Evolutionary conservation across 2,329 filamentous ascomycete species (phyloP), one percentile per base, ranked within the genome.

Genomic region (Diaporthe amygdali): DNA sequence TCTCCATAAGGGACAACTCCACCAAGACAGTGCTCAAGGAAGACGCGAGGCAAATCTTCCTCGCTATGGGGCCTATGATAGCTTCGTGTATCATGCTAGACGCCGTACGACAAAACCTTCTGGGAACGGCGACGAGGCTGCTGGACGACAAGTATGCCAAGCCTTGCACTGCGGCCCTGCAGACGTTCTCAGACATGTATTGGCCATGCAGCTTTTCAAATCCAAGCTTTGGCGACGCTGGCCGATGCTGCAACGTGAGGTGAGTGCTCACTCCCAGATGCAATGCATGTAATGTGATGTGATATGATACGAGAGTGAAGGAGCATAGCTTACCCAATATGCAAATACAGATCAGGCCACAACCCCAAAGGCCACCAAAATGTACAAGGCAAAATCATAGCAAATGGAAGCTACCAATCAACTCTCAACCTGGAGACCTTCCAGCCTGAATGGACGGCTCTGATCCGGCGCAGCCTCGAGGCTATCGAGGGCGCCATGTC

Each of bases 81-180:
- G 41, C 59, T 3, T 64, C 59, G 8, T 64, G 59, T 1, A 49
- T 64, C 14, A 64, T 64, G 59, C 59, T 64, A 1, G 59, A 64
- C 1, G 59, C 59, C 3, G 59, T 64, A 3, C 59, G 59, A 0
- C 59, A 64, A 44, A 64, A 64, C 44, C n/a, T 64, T 41, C 59
- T 64, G 5, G 59, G 59, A 20, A 64, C 59, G 59, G 59, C 59
- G 2, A 46, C 59, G n/a, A 64, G 59, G 59, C 59, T 64, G 41
- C 44, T 64, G 30, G 59, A 64, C 5, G 59, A 64, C 59, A 64
- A 64, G 59, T 64, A 64, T 3, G 37, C 59, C 3, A 49, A 49
- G 41, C 59, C 59, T 9, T 64, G 59, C 14, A 44, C 44, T 1
- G 59, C 41, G 6, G 59, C 59, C 1, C 30, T 64, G 9, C 59